A percentile compares a stretch with the other conserved stretches of the same genome.
Conservation (phyloP, 192 early-diverging fungal species). For the Coemansia sp. region DNA sequence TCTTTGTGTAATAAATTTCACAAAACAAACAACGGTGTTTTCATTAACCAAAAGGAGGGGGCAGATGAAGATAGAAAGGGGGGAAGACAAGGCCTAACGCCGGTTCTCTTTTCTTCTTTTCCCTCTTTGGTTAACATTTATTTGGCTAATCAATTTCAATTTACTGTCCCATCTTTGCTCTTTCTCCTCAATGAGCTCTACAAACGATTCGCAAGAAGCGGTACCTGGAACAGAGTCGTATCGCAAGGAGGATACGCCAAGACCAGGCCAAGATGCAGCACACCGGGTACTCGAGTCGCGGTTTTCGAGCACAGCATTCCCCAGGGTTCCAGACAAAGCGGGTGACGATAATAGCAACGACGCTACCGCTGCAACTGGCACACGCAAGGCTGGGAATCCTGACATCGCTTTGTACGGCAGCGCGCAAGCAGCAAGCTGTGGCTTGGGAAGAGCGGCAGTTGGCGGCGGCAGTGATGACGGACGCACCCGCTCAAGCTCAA, state of each 20-base stretch:
- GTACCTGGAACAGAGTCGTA: not conserved
- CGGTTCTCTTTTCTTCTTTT: not conserved
- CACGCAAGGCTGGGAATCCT: slow-evolving; percentile 15
- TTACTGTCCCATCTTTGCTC: not conserved
- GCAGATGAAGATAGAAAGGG: not conserved
- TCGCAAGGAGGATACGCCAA: not conserved
- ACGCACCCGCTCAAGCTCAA: slow-evolving; percentile 29
- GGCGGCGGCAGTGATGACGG: not conserved
- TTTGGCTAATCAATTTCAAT: not conserved
- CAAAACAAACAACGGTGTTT: not conserved
- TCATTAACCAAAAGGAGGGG: not conserved
- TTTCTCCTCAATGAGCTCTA: slow-evolving; percentile 7
- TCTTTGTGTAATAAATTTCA: too few species aligned
- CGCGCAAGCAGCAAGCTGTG: slow-evolving; percentile 21
- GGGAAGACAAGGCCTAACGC: not conserved
- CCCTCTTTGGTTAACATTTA: not conserved
- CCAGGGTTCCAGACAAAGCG: not conserved
- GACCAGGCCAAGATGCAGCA: not conserved
- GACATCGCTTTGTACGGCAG: slow-evolving; percentile 28
- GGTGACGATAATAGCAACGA: slow-evolving; percentile 18
- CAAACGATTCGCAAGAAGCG: not conserved
- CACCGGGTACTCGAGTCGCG: not conserved
- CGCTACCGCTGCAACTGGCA: not conserved
- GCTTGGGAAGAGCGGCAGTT: slow-evolving; percentile 9
- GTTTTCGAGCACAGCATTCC: slow-evolving; percentile 4